Base-by-base conservation (phyloP, 768 basidiomycete genomes). In the Collybia mongolica region DNA sequence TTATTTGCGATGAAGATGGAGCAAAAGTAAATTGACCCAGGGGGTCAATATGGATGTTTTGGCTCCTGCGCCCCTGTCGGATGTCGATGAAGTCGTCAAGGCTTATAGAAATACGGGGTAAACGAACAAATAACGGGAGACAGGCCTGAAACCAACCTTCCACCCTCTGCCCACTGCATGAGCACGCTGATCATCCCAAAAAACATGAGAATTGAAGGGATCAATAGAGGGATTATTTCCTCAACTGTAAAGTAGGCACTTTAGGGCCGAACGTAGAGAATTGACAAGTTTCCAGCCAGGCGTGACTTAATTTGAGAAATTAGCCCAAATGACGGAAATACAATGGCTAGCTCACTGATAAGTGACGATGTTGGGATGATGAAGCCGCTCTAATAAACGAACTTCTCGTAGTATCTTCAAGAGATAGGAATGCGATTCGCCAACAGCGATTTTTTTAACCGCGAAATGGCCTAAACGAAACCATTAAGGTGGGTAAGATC, bases 401-500 rank as follows among this genome's bases (percentile, higher is more conserved):
- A 79, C 84, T 73, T 95, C 93, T 39, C 83, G 82, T 35, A 95
- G 72, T 48, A 90, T 93, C 43, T 84, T 85, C 36, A 93, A 69
- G 5, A 96, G 74, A 70, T 95, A 95, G 2, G 84, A 76, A 57
- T 93, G 89, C 0, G 92, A 95, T 61, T 91, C 83, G 42, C 94
- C 94, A 0, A 98, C 90, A 0, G 96, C 93, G 18, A 98, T 93
- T 66, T 97, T 98, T 72, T 98, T 98, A 41, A 97, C 90, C 0
- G 95, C 95, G 65, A 95, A 97, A 57, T 85, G 86, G 23, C 90
- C 90, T 81, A 56, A 19, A 41, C 11, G 9, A 49, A 37, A 22
- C 41, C 6, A 29, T 46, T 26, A n/a, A n/a, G n/a, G n/a, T n/a
- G n/a, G n/a, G n/a, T n/a, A n/a, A n/a, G n/a, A 39, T 49, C 28